Evolutionary conservation across 805 yeast species (phyloP).

Genomic region (Ogataea trehaloabstinens): DNA sequence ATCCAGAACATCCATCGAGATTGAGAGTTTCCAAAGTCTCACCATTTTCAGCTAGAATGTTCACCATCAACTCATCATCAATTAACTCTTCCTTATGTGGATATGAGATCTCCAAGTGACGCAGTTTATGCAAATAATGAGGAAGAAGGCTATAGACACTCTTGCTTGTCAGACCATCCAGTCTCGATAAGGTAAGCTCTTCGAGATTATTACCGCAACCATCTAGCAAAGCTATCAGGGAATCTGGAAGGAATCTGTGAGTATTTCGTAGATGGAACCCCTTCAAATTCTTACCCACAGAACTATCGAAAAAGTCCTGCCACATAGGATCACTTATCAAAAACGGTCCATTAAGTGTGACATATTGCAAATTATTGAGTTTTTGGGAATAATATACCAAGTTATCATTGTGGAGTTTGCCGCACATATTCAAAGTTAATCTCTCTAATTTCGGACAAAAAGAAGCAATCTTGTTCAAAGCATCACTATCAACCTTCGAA

Average conservation of each 20-base stretch:
- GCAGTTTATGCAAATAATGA: conserved; percentile 53
- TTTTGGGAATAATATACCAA: conserved; percentile 61
- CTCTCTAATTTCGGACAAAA: conserved; percentile 71
- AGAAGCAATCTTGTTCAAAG: conserved; percentile 68
- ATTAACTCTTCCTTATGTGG: conserved; percentile 66
- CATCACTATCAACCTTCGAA: conserved; percentile 65
- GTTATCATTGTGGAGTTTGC: conserved; percentile 79
- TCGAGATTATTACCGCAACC: conserved; percentile 56
- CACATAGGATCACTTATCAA: conserved; percentile 73
- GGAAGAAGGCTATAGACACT: conserved; percentile 64
- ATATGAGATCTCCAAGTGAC: conserved; percentile 62
- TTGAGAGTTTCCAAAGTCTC: conserved; percentile 53
- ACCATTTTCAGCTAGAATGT: conserved; percentile 61
- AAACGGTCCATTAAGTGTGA: conserved; percentile 88
- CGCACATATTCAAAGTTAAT: conserved; percentile 85
- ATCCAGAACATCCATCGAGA: conserved; percentile 69
- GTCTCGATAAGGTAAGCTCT: conserved; percentile 58
- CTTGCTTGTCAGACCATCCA: conserved; percentile 67
- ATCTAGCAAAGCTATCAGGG: conserved; percentile 60
- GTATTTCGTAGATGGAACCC: conserved; percentile 73
- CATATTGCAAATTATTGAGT: conserved; percentile 48
- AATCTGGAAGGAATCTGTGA: conserved; percentile 72
- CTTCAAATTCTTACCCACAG: conserved; percentile 50
- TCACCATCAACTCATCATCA: conserved; percentile 64
- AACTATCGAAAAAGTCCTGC: conserved; percentile 65